Base-by-base conservation (phyloP, 2,329 filamentous ascomycete species). In the Periconia sp. region DNA sequence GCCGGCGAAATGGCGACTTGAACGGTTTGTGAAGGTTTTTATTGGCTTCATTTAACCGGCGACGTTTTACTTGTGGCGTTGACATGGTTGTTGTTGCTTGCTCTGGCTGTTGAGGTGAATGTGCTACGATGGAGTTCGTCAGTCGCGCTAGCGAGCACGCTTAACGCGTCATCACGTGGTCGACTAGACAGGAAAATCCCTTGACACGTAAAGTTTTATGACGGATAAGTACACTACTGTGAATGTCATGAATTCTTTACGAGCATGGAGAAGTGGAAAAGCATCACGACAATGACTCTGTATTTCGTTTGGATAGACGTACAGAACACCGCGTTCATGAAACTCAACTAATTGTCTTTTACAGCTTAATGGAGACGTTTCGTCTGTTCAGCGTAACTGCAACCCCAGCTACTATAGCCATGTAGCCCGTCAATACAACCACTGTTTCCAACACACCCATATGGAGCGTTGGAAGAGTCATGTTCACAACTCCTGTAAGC, bases 401-500 rank as follows among this genome's bases (percentile, higher is more conserved):
- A 35, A 89, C 65, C 1, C 70, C 81, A 1, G 88, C 87, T 31
- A 96, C 48, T 1, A 78, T 72, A 2, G 75, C 80, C 36, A 86
- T 85, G 69, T 97, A 97, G 4, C 69, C 81, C 16, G 89, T 70
- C 51, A 99, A 69, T 23, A 96, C 83, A 0, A 69, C 84, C 83
- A 96, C 89, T 0, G 91, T 83, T 42, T 74, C 68, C 3, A 79
- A 58, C 7, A 82, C 80, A 4, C 77, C 78, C 51, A 87, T 83
- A 64, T 92, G 81, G 52, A 97, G 72, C 3, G 94, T 99, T 26
- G 86, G 85, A 40, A 97, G 70, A 4, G 85, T 88, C 78, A 99
- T 77, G 67, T 99, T 99, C 40, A 97, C 86, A 12, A 90, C 65
- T 0, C 94, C 94, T 1, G 94, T 99, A 50, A 96, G 71, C 33